Conservation (phyloP, 202 grass and related monocot species). For the Panicum virgatum region DNA sequence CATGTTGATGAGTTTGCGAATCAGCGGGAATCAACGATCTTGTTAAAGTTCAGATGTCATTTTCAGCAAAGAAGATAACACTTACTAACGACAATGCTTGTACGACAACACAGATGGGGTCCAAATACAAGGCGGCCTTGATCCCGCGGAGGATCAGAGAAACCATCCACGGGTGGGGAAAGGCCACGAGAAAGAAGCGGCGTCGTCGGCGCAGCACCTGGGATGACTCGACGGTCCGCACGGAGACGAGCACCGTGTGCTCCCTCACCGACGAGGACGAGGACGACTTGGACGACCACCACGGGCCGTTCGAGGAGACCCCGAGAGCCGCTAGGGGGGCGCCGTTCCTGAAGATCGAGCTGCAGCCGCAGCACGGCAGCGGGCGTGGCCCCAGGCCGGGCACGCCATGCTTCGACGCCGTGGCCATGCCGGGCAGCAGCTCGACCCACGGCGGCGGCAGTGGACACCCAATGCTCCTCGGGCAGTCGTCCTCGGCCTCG, state of each 20-base stretch:
- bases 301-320: constrained; percentile 33
- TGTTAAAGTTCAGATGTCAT: neutral
- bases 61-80: neutral
- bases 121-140: constrained; percentile 96
- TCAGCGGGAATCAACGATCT: neutral
- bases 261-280: constrained; percentile 82
- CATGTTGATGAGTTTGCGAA: too few species aligned
- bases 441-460: constrained; percentile 11
- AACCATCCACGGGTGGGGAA: constrained; percentile 90
- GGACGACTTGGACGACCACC: constrained; percentile 48
- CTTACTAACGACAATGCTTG: neutral
- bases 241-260: constrained; percentile 90
- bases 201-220: constrained; percentile 55
- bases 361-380: constrained; percentile 29
- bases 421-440: neutral
- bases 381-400: neutral
- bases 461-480: constrained; percentile 42
- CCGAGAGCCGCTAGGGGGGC: neutral
- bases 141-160: constrained; percentile 81
- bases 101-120: constrained; percentile 79
- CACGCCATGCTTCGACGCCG: constrained; percentile 15
- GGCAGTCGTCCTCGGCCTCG: constrained; percentile 41
- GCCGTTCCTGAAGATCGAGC: constrained; percentile 61
- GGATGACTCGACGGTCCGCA: constrained; percentile 72
- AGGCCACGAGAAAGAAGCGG: constrained; percentile 71